Evolutionary conservation across 805 yeast species (phyloP), one percentile per base, ranked within the genome.

Genomic region (Lachancea sp.): DNA sequence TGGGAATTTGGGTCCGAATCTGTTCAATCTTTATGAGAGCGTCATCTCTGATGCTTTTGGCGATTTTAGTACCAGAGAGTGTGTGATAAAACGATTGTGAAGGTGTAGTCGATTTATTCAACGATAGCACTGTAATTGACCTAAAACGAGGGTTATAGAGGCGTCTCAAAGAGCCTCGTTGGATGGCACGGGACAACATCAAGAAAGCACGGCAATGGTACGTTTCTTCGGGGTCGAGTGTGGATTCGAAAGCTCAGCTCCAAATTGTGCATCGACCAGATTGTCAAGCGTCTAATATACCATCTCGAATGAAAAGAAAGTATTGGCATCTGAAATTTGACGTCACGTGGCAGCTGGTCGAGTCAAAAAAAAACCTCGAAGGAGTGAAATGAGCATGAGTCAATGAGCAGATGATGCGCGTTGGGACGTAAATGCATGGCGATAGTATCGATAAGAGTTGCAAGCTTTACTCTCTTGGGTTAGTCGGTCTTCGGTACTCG

Each of bases 41-140:
- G 18, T 72, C 65, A n/a, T 60, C 54, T 55, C 77, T 69, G 39
- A 76, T 67, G 36, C 57, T 54, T 50, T 71, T 67, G 13, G 82
- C 73, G 7, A 75, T 56, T 41, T 62, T 61, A 15, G 69, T 71
- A 48, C 82, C 82, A 3, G 79, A 74, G 20, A 77, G 58, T 10
- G 67, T 63, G 35, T 63, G 66, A 36, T 65, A 58, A 2, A 45
- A 49, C 12, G 36, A 37, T 25, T 26, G 26, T 12, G 20, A 27
- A 32, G 29, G 13, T 7, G 29, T 12, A 9, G 7, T 32, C 15
- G 30, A n/a, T 12, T 33, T n/a, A 11, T 16, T 29, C n/a, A 26
- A 31, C 15, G 41, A 30, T n/a, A 32, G 35, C n/a, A 32, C 35
- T 25, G 34, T 19, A 34, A 33, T 27, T 13, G 29, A 11, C 34